Base-by-base conservation (phyloP, 1,139 yeast species). In the Taphrina wiesneri region DNA sequence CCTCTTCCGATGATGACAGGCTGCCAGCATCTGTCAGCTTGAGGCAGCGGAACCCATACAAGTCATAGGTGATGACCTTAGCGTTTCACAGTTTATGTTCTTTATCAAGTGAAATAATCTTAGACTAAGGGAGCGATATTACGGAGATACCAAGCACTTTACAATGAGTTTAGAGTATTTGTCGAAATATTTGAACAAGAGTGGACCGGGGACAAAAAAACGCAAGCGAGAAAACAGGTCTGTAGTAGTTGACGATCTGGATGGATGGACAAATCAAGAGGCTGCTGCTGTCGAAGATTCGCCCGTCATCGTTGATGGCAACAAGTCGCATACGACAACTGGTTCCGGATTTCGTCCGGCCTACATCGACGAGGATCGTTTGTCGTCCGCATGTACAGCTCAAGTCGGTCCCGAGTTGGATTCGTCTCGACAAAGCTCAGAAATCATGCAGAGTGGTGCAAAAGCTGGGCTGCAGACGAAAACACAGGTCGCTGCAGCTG, bases 381-480 rank as follows among this genome's bases (percentile, higher is more conserved):
- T 13, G n/a, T 45, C 39, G 26, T 23, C 17, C 34, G 17, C 7
- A n/a, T 23, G 13, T 11, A 11, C 21, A 28, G 17, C 23, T n/a
- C 30, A 28, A n/a, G 61, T 66, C 23, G 59, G 68, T 47, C 67
- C 68, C 51, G 43, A 41, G 60, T 32, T 39, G 46, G 57, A 23
- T 52, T 49, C 39, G 59, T 56, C 5, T 66, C 72, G 3, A 60
- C 70, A 2, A 13, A 19, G 43, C 43, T 9, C 43, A 11, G 49
- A 19, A 11, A 3, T 23, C 56, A 76, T 79, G 78, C 73, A 75
- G 13, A 77, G 79, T 19, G 82, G 82, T 1, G 78, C 81, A 1
- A 73, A 73, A 57, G 81, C 81, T 1, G 84, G 84, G 1, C 72
- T 82, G 26, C 83, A 82, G 69, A 78, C 82, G 0, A 81, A 79